Evolutionary conservation across 2,329 filamentous ascomycete species (phyloP).

Genomic region (Fusarium sacchari): DNA sequence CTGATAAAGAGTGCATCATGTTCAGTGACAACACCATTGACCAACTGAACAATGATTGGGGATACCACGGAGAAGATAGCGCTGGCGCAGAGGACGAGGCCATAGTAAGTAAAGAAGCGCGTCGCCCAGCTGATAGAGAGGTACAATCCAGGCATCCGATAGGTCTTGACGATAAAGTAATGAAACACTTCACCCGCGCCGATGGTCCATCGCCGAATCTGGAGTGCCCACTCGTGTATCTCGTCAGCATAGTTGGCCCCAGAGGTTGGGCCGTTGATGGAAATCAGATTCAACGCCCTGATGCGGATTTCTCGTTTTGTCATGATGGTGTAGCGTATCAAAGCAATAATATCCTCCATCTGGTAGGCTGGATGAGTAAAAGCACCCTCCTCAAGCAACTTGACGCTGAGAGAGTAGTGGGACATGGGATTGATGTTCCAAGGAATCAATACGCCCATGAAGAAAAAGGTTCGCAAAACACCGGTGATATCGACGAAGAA

Average conservation of each 20-base stretch:
- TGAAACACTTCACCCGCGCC: constrained; percentile 34
- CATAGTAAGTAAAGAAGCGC: constrained; percentile 28
- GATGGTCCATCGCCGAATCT: constrained; percentile 33
- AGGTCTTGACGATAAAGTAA: constrained; percentile 36
- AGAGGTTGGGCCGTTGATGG: constrained; percentile 32
- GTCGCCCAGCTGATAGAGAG: constrained; percentile 27
- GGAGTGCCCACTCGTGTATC: constrained; percentile 30
- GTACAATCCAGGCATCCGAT: constrained; percentile 19
- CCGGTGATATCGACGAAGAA: constrained; percentile 42
- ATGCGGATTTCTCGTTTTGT: constrained; percentile 27
- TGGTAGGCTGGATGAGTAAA: constrained; percentile 31
- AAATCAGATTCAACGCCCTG: constrained; percentile 25
- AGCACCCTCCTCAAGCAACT: constrained; percentile 23
- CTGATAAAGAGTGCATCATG: constrained; percentile 11
- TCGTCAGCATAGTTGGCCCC: constrained; percentile 25
- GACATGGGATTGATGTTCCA: constrained; percentile 38
- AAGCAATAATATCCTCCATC: constrained; percentile 32
- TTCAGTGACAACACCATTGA: constrained; percentile 7
- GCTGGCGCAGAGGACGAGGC: constrained; percentile 25
- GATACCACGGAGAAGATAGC: constrained; percentile 23
- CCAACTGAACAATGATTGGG: constrained; percentile 19
- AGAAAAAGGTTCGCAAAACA: constrained; percentile 40
- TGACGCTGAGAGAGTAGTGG: constrained; percentile 28
- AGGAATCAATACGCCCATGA: constrained; percentile 39
- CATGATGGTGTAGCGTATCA: constrained; percentile 30